These are phyloP conservation scores for Echinochloa phyllopogon DNA, from an alignment of 176 grass and related monocot species.

Conservation along the genomic window DNA sequence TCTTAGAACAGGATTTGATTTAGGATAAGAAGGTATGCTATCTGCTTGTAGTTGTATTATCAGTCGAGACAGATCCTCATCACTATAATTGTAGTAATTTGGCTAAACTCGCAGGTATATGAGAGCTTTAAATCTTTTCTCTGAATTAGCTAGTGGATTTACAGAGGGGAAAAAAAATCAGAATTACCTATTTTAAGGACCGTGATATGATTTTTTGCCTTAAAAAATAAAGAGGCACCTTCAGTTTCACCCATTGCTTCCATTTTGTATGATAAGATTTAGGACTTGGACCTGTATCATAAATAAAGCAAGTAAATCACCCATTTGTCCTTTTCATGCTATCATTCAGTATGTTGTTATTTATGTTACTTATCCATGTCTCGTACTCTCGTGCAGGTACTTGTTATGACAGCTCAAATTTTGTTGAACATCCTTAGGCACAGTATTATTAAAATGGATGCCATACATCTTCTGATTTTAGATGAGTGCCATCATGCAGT, in stretches of 20 bases:
- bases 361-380: conserved; percentile 38
- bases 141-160: neutral
- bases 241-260: neutral
- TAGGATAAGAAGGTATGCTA: neutral
- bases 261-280: neutral
- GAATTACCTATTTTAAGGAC: neutral
- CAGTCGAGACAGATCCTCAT: neutral
- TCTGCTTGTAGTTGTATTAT: neutral
- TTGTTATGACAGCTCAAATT: conserved; percentile 99
- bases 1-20: neutral
- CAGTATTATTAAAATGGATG: conserved; percentile 99
- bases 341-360: conserved; percentile 7
- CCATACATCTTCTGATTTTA: conserved; percentile 98
- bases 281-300: neutral
- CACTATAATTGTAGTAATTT: neutral
- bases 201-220: neutral
- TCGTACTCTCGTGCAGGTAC: conserved; percentile 84
- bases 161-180: neutral
- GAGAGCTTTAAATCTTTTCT: neutral
- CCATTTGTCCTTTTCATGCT: neutral
- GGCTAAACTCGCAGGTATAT: neutral
- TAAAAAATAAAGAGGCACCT: neutral
- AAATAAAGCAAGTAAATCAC: neutral
- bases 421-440: conserved; percentile 99
- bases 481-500: conserved; percentile 99